Evolutionary conservation across 306 rosid genomes (phyloP), one percentile per base, ranked within the genome.

Genomic region (Canavalia ensiformis): DNA sequence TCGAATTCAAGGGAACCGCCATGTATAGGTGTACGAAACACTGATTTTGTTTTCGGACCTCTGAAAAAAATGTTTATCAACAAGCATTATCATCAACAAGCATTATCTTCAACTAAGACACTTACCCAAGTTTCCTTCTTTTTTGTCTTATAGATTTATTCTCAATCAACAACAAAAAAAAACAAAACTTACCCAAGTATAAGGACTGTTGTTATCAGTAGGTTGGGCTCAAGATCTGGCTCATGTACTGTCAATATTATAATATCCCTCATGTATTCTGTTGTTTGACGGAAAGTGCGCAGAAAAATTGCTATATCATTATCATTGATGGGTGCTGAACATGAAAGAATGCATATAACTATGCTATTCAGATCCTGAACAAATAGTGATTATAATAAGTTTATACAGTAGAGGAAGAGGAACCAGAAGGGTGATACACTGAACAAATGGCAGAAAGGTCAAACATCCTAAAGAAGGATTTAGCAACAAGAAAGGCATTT

Each of bases 211-310:
- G 98, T 95, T 80, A 91, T 86, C 35, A 91, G 46, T 72, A 88
- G 84, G 88, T 91, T 89, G 76, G 98, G 93, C 91, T 91, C 93
- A 50, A 95, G 75, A 81, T 86, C 84, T 29, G 90, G 93, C 84
- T 93, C 98, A 69, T 76, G 81, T 79, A 86, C 64, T 51, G 89
- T 71, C 60, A 92, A 88, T 74, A 95, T 50, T 81, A 95, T 64
- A 74, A 95, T 81, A 73, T 93, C 91, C 63, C 87, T 78, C 2
- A 71, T 75, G 84, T 86, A 93, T 67, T 84, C 89, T 30, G 93
- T 91, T 57, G 85, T 84, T 84, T 90, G 88, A 58, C 96, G 93
- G 71, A 95, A 95, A 10, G 90, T 84, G 75, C 0, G 83, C 86
- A 91, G 71, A 81, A 90, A 85, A 75, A 81, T 71, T 33, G 78